Evolutionary conservation across 2,329 filamentous ascomycete species (phyloP).

Genomic region (Fusarium agapanthi): DNA sequence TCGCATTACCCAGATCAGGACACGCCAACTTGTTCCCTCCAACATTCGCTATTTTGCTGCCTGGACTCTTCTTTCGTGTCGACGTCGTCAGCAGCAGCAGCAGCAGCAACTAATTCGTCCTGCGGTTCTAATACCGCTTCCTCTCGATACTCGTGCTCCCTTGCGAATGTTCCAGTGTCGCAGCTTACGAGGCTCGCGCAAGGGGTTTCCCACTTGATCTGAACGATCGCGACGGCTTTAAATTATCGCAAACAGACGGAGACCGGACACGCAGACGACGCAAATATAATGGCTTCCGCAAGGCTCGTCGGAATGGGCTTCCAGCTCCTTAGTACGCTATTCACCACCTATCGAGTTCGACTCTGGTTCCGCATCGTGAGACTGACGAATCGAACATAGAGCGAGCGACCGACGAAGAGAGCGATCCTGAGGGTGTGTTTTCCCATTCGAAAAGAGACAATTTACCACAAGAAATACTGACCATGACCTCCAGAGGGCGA

Average conservation of each 20-base stretch:
- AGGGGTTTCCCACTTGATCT: constrained; percentile 32
- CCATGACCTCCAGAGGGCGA: constrained; percentile 67
- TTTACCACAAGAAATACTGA: constrained; percentile 25
- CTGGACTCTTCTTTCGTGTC: not conserved
- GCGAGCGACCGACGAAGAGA: constrained; percentile 43
- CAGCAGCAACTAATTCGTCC: not conserved
- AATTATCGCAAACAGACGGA: not conserved
- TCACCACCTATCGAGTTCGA: not conserved
- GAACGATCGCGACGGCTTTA: constrained; percentile 14
- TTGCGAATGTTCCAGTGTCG: constrained; percentile 38
- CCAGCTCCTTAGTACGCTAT: constrained; percentile 44
- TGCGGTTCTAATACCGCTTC: not conserved
- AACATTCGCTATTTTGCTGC: constrained; percentile 14
- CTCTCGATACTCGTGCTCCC: not conserved
- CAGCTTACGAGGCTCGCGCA: constrained; percentile 40
- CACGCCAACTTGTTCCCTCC: constrained; percentile 1
- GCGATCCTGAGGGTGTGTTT: constrained; percentile 48
- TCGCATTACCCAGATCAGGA: constrained; percentile 17
- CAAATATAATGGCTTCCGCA: constrained; percentile 34
- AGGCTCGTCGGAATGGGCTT: constrained; percentile 45
- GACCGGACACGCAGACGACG: not conserved
- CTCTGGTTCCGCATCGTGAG: not conserved
- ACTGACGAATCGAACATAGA: constrained; percentile 40
- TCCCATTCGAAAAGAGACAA: constrained; percentile 1
- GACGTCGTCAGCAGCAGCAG: not conserved